These are phyloP conservation scores for Pseudisothecium myosuroides DNA, from an alignment of 225 moss, liverwort and hornwort genomes.

Conservation along the genomic window DNA sequence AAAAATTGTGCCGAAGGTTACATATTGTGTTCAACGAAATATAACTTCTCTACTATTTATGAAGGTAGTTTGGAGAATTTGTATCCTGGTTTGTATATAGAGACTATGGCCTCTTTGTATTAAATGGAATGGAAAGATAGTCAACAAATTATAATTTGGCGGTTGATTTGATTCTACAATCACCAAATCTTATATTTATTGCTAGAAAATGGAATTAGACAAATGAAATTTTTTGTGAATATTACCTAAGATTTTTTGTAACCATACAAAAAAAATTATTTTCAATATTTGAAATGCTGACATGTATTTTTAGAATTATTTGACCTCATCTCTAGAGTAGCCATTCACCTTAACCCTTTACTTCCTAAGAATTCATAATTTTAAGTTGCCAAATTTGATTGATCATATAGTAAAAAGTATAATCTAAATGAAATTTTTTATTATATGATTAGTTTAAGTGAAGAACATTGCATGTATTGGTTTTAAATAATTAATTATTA, in stretches of 20 bases:
- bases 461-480: too few relatives aligned
- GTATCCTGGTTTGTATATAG: neutral
- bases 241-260: neutral
- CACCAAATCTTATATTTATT: neutral
- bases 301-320: neutral
- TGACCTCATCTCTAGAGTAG: neutral
- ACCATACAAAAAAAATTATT: neutral
- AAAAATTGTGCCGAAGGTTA: neutral
- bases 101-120: neutral
- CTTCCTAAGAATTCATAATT: too few relatives aligned
- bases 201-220: neutral
- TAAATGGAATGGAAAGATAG: neutral
- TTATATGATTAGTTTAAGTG: too few relatives aligned
- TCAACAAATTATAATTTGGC: neutral
- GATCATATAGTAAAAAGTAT: too few relatives aligned
- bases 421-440: too few relatives aligned
- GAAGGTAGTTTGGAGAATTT: neutral
- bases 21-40: neutral
- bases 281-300: rapidly evolving
- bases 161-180: neutral
- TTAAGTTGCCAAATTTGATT: too few relatives aligned
- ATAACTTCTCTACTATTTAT: neutral
- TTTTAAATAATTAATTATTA: too few relatives aligned
- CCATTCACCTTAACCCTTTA: too few relatives aligned
- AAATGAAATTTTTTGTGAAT: neutral